A percentile compares a stretch with the other conserved stretches of the same genome.
Conservation (phyloP, 345 rosid genomes). For the Firmiana major region DNA sequence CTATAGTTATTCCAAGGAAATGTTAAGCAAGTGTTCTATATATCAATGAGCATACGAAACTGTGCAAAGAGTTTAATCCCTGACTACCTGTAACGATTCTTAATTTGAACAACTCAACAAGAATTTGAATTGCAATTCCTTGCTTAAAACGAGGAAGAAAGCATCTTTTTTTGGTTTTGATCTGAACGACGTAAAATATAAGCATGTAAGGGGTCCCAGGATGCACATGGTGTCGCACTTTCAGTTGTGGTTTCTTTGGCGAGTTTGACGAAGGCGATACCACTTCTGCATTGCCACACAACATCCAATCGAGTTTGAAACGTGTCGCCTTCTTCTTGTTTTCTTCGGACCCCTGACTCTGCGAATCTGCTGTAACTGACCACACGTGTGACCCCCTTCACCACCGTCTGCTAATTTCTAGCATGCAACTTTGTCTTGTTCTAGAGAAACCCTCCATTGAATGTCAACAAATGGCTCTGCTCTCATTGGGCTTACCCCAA, state of each 20-base stretch:
- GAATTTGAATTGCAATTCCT: neutral
- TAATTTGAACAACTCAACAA: neutral
- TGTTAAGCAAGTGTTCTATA: too few relatives aligned
- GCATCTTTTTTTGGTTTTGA: neutral
- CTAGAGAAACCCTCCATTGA: neutral
- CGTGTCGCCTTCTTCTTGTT: neutral
- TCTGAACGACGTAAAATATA: neutral
- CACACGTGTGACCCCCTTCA: neutral
- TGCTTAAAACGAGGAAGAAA: neutral
- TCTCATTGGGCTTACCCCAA: neutral
- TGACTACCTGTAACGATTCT: too few relatives aligned
- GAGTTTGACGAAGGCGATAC: neutral
- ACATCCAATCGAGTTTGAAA: neutral
- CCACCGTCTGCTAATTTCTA: neutral
- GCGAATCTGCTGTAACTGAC: neutral
- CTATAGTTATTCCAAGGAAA: too few relatives aligned
- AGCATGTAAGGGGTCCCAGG: neutral
- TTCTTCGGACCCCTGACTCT: neutral
- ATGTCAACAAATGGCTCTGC: neutral
- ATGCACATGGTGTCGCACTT: conserved; percentile 5
- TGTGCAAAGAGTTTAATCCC: too few relatives aligned
- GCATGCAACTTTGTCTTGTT: conserved; percentile 5
- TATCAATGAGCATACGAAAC: too few relatives aligned
- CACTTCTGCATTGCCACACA: neutral
- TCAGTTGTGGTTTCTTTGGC: neutral